These are phyloP conservation scores for Friedmanniomyces simplex DNA, from an alignment of 495 filamentous ascomycete species.

Conservation along the genomic window DNA sequence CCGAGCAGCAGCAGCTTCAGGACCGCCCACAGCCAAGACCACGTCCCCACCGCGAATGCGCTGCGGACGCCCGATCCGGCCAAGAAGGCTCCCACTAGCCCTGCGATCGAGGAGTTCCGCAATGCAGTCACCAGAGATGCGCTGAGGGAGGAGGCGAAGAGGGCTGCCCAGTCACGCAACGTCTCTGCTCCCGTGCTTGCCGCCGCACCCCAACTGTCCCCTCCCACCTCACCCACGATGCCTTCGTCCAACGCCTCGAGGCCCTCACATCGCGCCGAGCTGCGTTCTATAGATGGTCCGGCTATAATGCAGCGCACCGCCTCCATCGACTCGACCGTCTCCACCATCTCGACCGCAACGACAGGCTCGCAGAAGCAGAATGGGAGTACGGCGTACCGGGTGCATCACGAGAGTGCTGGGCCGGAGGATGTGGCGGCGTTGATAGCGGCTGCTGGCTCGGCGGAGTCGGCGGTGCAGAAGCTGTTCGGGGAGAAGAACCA, in stretches of 20 bases:
- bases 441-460: slow-evolving; percentile 66
- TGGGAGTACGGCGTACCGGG: slow-evolving; percentile 50
- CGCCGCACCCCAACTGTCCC: slow-evolving; percentile 21
- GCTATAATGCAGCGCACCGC: slow-evolving; percentile 60
- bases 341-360: slow-evolving; percentile 60
- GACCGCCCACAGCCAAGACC: not conserved
- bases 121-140: slow-evolving; percentile 15
- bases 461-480: slow-evolving; percentile 80
- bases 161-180: slow-evolving; percentile 19
- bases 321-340: slow-evolving; percentile 92
- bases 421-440: slow-evolving; percentile 29
- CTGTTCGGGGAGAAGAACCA: slow-evolving; percentile 86
- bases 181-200: slow-evolving; percentile 26
- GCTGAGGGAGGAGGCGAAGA: slow-evolving; percentile 17
- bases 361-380: slow-evolving; percentile 46
- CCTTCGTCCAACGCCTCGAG: slow-evolving; percentile 21
- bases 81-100: slow-evolving; percentile 12
- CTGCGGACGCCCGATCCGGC: slow-evolving; percentile 11
- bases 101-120: slow-evolving; percentile 13
- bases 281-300: slow-evolving; percentile 24
- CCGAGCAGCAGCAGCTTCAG: not conserved
- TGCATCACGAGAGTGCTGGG: slow-evolving; percentile 31
- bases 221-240: slow-evolving; percentile 25
- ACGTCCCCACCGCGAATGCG: not conserved
- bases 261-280: slow-evolving; percentile 15